Evolutionary conservation across 768 basidiomycete species (phyloP).

Genomic region (Mycena kentingensis): DNA sequence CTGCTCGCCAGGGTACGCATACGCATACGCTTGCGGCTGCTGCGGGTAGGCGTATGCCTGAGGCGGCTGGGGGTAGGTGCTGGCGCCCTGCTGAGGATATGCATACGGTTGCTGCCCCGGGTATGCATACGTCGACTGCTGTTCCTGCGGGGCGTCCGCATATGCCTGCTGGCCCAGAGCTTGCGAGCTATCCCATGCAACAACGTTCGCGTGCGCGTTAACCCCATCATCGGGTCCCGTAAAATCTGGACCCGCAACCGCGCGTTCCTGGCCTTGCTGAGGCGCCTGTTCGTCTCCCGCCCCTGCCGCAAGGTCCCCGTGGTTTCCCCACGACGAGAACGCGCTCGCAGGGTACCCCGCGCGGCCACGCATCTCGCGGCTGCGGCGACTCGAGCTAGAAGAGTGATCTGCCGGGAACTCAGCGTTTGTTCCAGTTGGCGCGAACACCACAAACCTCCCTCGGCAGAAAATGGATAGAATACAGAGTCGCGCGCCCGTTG

Average conservation of each 20-base stretch:
- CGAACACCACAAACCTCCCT: neutral
- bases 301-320: constrained; percentile 15
- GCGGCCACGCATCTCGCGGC: constrained; percentile 15
- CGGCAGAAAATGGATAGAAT: constrained; percentile 14
- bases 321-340: constrained; percentile 23
- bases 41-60: neutral
- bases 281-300: too few species aligned
- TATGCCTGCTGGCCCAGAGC: neutral
- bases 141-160: neutral
- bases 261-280: neutral
- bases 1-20: neutral
- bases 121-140: neutral
- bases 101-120: neutral
- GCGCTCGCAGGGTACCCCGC: constrained; percentile 15
- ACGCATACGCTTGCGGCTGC: neutral
- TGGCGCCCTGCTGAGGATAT: too few species aligned
- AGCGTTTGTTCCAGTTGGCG: neutral
- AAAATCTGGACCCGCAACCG: neutral
- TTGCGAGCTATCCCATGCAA: neutral
- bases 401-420: neutral
- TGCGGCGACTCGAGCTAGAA: neutral
- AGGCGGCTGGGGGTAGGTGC: too few species aligned
- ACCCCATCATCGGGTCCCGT: neutral
- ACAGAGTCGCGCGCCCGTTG: neutral
- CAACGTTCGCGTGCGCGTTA: neutral